A percentile compares a stretch with the other conserved stretches of the same genome.
These are phyloP conservation scores for Phycomyces nitens DNA, from an alignment of 192 early-diverging fungal genomes.

Conservation along the genomic window DNA sequence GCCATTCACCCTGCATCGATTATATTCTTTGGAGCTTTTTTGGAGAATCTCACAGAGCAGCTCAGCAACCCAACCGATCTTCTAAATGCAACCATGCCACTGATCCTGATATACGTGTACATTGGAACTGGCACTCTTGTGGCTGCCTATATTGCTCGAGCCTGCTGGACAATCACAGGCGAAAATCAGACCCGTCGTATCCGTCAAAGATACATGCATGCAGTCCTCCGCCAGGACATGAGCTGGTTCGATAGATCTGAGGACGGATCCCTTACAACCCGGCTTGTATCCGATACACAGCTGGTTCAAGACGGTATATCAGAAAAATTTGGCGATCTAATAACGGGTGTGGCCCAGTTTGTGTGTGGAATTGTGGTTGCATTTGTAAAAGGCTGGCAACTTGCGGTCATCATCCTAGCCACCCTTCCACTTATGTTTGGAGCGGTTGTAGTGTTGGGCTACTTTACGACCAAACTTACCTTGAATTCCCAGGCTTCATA, in stretches of 20 bases:
- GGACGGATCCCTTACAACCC: conserved; percentile 81
- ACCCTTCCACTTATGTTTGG: conserved; percentile 69
- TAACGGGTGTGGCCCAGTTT: conserved; percentile 64
- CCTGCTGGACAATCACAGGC: conserved; percentile 48
- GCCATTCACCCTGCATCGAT: conserved; percentile 31
- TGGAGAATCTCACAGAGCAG: conserved; percentile 5
- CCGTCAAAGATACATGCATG: conserved; percentile 67
- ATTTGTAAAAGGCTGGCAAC: conserved; percentile 73
- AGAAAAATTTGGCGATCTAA: conserved; percentile 76
- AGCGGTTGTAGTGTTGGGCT: conserved; percentile 35
- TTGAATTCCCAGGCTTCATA: conserved; percentile 58
- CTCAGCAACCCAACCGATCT: conserved; percentile 1
- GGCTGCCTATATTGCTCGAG: conserved; percentile 57
- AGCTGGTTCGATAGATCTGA: conserved; percentile 79
- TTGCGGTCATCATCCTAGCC: conserved; percentile 78
- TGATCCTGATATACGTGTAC: conserved; percentile 47
- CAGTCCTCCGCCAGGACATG: conserved; percentile 83
- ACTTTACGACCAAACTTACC: conserved; percentile 46
- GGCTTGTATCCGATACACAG: conserved; percentile 81
- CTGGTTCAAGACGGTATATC: conserved; percentile 85
- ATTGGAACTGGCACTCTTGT: conserved; percentile 57
- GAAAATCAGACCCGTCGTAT: conserved; percentile 62
- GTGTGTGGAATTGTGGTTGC: conserved; percentile 73
- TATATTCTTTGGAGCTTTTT: conserved; percentile 31
- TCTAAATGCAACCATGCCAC: conserved; percentile 9